Evolutionary conservation across 805 yeast species (phyloP).

Genomic region (Candida michaelii): DNA sequence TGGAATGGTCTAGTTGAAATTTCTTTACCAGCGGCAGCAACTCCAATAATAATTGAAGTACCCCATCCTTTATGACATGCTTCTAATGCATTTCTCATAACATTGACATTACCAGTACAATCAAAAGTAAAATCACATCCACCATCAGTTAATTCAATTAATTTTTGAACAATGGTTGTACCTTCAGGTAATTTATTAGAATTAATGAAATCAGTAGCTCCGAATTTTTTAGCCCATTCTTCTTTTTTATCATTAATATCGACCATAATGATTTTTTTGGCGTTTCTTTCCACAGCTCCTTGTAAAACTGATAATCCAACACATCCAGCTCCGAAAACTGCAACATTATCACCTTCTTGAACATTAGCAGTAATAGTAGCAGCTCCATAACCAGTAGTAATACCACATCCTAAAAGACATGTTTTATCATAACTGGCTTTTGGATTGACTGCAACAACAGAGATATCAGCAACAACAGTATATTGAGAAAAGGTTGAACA

Average conservation of each 20-base stretch:
- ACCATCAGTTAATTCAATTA: conserved; percentile 91
- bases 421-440: conserved; percentile 82
- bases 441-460: conserved; percentile 88
- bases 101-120: conserved; percentile 94
- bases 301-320: conserved; percentile 95
- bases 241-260: conserved; percentile 85
- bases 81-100: conserved; percentile 95
- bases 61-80: conserved; percentile 99
- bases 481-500: conserved; percentile 96
- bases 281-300: conserved; percentile 85
- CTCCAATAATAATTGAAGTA: conserved; percentile 91
- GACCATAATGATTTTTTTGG: conserved; percentile 77
- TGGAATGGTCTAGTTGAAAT: conserved; percentile 98
- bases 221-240: conserved; percentile 84
- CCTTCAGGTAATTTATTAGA: conserved; percentile 76
- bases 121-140: conserved; percentile 96
- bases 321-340: conserved; percentile 97
- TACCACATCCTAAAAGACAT: conserved; percentile 96
- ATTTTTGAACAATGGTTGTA: conserved; percentile 72
- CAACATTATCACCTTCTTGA: conserved; percentile 88
- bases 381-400: conserved; percentile 98
- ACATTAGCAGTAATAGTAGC: conserved; percentile 93
- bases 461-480: conserved; percentile 96
- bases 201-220: conserved; percentile 94
- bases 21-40: conserved; percentile 98